Base-by-base conservation (phyloP, 148 eudicot genomes). In the Euryodendron excelsum region DNA sequence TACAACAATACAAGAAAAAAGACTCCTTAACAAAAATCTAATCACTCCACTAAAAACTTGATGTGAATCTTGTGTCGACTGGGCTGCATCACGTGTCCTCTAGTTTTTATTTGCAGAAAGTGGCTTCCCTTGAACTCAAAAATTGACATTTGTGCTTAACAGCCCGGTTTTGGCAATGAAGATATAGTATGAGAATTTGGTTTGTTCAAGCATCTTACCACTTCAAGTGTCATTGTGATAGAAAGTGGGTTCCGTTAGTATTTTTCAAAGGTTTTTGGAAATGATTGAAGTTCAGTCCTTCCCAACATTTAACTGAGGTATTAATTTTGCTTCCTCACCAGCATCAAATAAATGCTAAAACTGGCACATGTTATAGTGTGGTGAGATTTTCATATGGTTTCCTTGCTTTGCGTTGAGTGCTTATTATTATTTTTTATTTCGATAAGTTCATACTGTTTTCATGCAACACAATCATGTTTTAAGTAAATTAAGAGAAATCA, bases 271-370 rank as follows among this genome's bases (percentile, higher is more conserved):
- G 72, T 52, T 47, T 58, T 31, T 15, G 9, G 73, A 70, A 45
- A 47, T 44, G 36, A 47, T 47, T 70, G 73, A 67, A 41, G 30
- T 37, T 37, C 36, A 1, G 56, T 70, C 33, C 55, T 70, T 14
- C 2, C 21, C 23, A 28, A 25, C 55, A 70, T 50, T 48, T 50
- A 28, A 48, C 18, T 28, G 30, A 70, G 58, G 41, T 34, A 27
- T n/a, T 71, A 28, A 50, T 69, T 30, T 30, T 30, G 60, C 60
- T 50, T 50, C 41, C 39, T 9, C 15, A 31, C 60, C 17, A 48
- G 37, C 74, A 71, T 71, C 74, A 71, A 37, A 7, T 34, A 30
- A 30, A 30, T 71, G 59, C 74, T 21, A 5, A 50, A 17, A 48
- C 2, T 47, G 17, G 34, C 55, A 69, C 10, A 21, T 6, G 34